Base-by-base conservation (phyloP, 2,329 filamentous ascomycete species). In the Didymella lethalis region DNA sequence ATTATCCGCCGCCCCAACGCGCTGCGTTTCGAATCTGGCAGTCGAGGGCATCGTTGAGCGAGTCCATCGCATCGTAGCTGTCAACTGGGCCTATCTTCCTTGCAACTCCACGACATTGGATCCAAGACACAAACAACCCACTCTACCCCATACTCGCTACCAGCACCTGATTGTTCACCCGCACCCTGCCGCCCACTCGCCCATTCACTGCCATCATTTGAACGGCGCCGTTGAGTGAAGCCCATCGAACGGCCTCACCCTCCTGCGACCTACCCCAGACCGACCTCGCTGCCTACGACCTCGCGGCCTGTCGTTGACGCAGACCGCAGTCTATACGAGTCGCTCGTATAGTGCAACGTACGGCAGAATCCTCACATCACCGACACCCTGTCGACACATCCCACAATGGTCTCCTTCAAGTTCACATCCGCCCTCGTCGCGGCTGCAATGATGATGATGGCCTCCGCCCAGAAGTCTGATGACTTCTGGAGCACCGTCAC, bases 1-100 rank as follows among this genome's bases (percentile, higher is more conserved):
- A 46, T 48, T 64, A 57, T 59, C 57, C 67, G 51, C 64, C 56
- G 66, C 60, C 71, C 73, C 72, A 71, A 75, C 75, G 63, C 74
- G 63, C 67, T 66, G 72, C 65, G 75, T 77, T 77, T 77, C 75
- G 70, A 69, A 68, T 59, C 64, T 29, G 48, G 57, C 67, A 65
- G 58, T 66, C 59, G 63, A 68, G 64, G 69, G 60, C 69, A 65
- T 75, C 73, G 73, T 61, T 72, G 71, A 73, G 62, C 73, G 73
- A 75, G 70, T 70, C 69, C 65, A 69, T 66, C 59, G 58, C 65
- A 49, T 66, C 64, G 56, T 53, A 53, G 48, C 61, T 60, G 62
- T 58, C 64, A 59, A 48, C 58, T 28, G 53, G 48, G 55, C 49
- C 63, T 58, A 46, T 53, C 57, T 51, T 54, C 58, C 62, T 46